Conservation (phyloP, 768 basidiomycete species). For the Podaxis sp. region DNA sequence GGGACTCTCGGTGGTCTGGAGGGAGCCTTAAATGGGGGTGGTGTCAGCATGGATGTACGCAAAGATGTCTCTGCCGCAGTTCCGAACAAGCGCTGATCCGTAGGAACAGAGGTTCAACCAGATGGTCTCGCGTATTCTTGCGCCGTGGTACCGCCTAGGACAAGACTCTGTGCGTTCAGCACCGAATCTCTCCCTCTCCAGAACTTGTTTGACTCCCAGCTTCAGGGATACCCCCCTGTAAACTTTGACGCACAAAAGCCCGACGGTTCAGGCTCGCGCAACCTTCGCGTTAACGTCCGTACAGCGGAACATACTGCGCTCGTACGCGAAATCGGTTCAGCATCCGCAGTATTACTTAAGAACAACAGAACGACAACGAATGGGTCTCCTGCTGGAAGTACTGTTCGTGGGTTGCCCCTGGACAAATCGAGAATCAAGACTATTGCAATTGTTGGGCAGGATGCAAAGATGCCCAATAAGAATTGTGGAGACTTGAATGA, state of each 20-base stretch:
- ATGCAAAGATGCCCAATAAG: slow-evolving; percentile 50
- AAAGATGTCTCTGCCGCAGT: neutral
- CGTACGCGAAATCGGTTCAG: slow-evolving; percentile 62
- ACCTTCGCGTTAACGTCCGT: slow-evolving; percentile 43
- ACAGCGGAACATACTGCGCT: slow-evolving; percentile 47
- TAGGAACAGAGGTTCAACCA: slow-evolving; percentile 37
- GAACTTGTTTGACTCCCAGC: neutral
- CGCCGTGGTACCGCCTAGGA: slow-evolving; percentile 46
- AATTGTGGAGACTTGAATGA: slow-evolving; percentile 49
- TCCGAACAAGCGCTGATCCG: neutral
- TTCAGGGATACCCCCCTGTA: slow-evolving; percentile 42
- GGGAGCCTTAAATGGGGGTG: slow-evolving; percentile 34
- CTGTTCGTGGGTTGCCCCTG: slow-evolving; percentile 42
- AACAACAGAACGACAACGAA: slow-evolving; percentile 47
- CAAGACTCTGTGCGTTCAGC: slow-evolving; percentile 40
- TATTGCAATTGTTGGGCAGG: slow-evolving; percentile 61
- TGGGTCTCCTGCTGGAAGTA: slow-evolving; percentile 32
- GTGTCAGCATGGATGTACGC: slow-evolving; percentile 32
- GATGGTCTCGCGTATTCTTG: slow-evolving; percentile 46
- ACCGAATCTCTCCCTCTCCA: neutral
- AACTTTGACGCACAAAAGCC: slow-evolving; percentile 48
- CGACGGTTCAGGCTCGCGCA: slow-evolving; percentile 44
- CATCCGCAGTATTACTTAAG: slow-evolving; percentile 69
- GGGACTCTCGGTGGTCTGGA: slow-evolving; percentile 23
- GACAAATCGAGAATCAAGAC: slow-evolving; percentile 50